phyloP scores from a whole-genome alignment of 2,329 filamentous ascomycete species.

The Coniochaeta sp. region DNA sequence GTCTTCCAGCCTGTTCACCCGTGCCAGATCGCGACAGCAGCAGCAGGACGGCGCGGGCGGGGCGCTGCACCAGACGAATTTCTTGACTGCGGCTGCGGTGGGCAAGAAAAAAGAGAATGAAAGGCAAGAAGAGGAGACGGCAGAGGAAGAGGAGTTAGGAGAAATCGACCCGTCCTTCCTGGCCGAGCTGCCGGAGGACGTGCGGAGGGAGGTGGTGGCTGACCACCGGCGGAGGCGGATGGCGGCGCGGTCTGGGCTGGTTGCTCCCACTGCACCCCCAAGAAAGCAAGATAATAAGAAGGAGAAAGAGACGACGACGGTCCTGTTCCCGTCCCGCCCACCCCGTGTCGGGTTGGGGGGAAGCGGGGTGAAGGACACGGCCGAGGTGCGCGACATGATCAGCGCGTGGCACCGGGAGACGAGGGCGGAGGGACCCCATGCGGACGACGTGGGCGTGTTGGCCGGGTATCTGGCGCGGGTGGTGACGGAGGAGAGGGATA shows the following conservation, averaged over 20 bases:
- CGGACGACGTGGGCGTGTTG: conserved; percentile 69
- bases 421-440: conserved; percentile 65
- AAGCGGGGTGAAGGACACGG: conserved; percentile 30
- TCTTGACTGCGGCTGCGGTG: conserved; percentile 30
- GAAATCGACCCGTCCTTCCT: conserved; percentile 67
- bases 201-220: conserved; percentile 69
- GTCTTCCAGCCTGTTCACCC: conserved; percentile 27
- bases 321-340: conserved; percentile 40
- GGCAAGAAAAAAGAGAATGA: no score
- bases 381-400: conserved; percentile 67
- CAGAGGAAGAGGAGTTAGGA: conserved; percentile 34
- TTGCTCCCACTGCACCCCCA: conserved; percentile 16
- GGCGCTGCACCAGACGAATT: conserved; percentile 66
- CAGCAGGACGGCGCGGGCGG: conserved; percentile 43
- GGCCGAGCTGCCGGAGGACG: conserved; percentile 72
- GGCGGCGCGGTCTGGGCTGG: conserved; percentile 40
- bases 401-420: conserved; percentile 72
- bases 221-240: conserved; percentile 62
- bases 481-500: conserved; percentile 66
- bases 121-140: conserved; percentile 22
- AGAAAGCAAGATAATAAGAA: conserved; percentile 22
- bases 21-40: conserved; percentile 26
- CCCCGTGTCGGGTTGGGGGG: conserved; percentile 38
- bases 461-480: conserved; percentile 66
- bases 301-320: conserved; percentile 29